phyloP scores from a whole-genome alignment of 192 early-diverging fungal species.

The Chytriomyces confervae region DNA sequence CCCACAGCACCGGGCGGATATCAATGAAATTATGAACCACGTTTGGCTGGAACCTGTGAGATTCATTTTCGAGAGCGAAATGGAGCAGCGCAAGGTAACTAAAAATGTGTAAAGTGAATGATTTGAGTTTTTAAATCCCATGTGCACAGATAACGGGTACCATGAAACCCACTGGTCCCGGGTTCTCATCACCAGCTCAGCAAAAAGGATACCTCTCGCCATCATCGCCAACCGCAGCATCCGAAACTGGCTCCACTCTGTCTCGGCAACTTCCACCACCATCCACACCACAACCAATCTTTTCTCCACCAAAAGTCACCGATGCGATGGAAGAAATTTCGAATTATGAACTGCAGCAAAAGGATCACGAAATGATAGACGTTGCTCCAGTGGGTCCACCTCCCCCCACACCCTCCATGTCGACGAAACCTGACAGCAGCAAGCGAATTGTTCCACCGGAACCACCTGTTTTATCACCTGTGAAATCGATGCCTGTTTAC shows the following conservation, averaged over 20 bases:
- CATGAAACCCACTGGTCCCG: constrained; percentile 18
- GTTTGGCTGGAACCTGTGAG: constrained; percentile 43
- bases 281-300: not conserved
- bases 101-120: not conserved
- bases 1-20: constrained; percentile 54
- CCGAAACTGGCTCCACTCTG: not conserved
- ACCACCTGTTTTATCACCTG: too few relatives aligned
- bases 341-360: too few relatives aligned
- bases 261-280: not conserved
- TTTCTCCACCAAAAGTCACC: not conserved
- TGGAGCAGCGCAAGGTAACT: constrained; percentile 17
- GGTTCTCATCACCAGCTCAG: constrained; percentile 8
- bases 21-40: constrained; percentile 60
- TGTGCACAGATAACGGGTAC: not conserved
- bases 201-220: not conserved
- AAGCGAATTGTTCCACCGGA: too few relatives aligned
- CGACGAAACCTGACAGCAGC: too few relatives aligned
- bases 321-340: not conserved
- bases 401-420: too few relatives aligned
- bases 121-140: not conserved
- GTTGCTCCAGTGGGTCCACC: too few relatives aligned
- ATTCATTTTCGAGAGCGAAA: constrained; percentile 43
- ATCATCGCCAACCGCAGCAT: not conserved
- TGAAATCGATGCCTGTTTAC: too few relatives aligned
- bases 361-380: too few relatives aligned